Conservation (phyloP, 176 grass and related monocot genomes). For the Lolium perenne region DNA sequence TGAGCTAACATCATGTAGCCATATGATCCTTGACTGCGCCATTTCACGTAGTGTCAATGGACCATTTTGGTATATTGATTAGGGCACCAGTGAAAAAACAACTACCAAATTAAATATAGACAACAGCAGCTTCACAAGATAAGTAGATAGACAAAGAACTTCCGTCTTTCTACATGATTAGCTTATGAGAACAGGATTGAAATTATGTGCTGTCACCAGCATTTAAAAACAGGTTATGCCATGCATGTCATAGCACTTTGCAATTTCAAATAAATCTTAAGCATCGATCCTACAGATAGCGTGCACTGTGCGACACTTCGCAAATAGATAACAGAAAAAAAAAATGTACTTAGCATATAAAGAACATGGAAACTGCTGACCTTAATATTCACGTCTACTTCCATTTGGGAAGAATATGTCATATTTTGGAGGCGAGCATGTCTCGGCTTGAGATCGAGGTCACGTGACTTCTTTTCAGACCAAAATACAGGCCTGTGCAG, state of each 20-base stretch:
- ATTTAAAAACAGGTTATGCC: neutral
- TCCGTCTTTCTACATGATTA: neutral
- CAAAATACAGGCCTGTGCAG: conserved; percentile 70
- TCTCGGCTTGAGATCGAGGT: conserved; percentile 59
- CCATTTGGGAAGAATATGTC: conserved; percentile 80
- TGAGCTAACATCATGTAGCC: conserved; percentile 9
- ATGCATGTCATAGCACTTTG: conserved; percentile 15
- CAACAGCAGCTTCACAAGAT: conserved; percentile 9
- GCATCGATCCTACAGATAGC: neutral
- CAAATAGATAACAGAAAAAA: conserved; percentile 30
- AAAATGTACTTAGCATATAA: conserved; percentile 17
- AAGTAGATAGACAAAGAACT: neutral
- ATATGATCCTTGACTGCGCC: conserved; percentile 4
- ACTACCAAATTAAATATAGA: conserved; percentile 23
- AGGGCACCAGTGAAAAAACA: neutral
- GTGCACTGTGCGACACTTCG: neutral
- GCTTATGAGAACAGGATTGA: neutral
- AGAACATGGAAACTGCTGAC: conserved; percentile 39
- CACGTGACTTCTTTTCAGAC: conserved; percentile 45
- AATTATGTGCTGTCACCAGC: neutral
- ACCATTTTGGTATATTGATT: neutral
- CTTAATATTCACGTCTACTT: conserved; percentile 75
- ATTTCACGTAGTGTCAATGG: conserved; percentile 23
- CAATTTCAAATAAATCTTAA: neutral
- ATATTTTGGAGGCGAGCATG: conserved; percentile 94